phyloP scores from a whole-genome alignment of 164 flowering plant species.

The Tetrastigma voinierianum region DNA sequence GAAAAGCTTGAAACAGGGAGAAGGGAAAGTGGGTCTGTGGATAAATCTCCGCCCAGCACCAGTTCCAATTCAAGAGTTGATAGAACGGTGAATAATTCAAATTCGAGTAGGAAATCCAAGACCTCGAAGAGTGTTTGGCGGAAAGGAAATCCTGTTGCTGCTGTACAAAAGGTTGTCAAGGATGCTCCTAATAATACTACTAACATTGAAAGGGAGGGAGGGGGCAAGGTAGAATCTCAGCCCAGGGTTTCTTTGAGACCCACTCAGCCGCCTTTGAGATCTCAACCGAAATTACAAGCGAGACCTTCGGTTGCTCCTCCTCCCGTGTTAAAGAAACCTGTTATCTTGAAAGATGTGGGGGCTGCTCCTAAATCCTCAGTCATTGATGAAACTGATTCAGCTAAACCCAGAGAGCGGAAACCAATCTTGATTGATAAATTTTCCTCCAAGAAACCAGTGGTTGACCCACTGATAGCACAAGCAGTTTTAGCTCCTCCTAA shows the following conservation, averaged over 20 bases:
- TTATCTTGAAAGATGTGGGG: conserved; percentile 71
- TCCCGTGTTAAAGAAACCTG: conserved; percentile 54
- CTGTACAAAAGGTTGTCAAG: conserved; percentile 49
- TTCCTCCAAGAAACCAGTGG: conserved; percentile 69
- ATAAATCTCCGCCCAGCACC: conserved; percentile 24
- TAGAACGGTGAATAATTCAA: conserved; percentile 23
- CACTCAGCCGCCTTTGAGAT: conserved; percentile 51
- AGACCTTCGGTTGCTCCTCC: conserved; percentile 67
- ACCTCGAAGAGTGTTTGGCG: conserved; percentile 86
- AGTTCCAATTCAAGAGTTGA: conserved; percentile 19
- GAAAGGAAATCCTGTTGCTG: conserved; percentile 73
- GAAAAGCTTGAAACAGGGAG: conserved; percentile 61
- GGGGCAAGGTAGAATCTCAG: conserved; percentile 21
- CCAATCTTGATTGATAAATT: conserved; percentile 87
- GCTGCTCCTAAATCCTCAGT: conserved; percentile 41
- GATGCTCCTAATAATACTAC: conserved; percentile 29
- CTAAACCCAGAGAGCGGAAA: conserved; percentile 51
- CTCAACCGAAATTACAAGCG: conserved; percentile 57
- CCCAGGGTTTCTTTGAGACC: conserved; percentile 26
- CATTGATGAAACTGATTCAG: conserved; percentile 22
- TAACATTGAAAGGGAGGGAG: conserved; percentile 18
- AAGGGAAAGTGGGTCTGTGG: conserved; percentile 21
- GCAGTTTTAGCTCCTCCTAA: conserved; percentile 66
- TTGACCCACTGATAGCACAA: conserved; percentile 63
- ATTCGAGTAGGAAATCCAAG: conserved; percentile 33